A percentile compares a stretch with the other conserved stretches of the same genome.
phyloP scores from a whole-genome alignment of 2,329 filamentous ascomycete genomes.

The Fusarium sp. region DNA sequence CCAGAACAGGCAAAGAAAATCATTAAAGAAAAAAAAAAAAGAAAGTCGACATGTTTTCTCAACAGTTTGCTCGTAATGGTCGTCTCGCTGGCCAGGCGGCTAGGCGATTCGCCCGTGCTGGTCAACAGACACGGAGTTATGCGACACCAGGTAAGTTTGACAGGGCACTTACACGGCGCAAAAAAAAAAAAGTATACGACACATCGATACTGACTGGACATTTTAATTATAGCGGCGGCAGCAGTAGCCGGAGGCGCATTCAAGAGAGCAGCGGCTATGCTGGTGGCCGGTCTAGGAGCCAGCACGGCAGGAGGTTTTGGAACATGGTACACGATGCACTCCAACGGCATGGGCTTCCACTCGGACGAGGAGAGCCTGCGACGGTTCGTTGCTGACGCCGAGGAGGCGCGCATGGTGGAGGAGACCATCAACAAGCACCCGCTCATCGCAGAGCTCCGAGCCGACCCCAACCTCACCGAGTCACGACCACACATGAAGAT shows the following conservation, averaged over 20 bases:
- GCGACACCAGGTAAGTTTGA: slow-evolving; percentile 42
- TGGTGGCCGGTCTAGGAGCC: slow-evolving; percentile 48
- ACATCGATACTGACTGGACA: slow-evolving; percentile 24
- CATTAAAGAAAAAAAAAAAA: not conserved
- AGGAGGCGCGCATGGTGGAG: slow-evolving; percentile 72
- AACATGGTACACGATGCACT: slow-evolving; percentile 52
- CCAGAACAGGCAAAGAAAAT: not conserved
- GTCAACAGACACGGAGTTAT: slow-evolving; percentile 42
- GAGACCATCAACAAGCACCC: slow-evolving; percentile 81
- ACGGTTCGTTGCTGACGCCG: slow-evolving; percentile 70
- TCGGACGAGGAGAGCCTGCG: slow-evolving; percentile 78
- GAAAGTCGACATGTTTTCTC: slow-evolving; percentile 36
- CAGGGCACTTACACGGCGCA: slow-evolving; percentile 10
- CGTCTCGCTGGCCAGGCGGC: slow-evolving; percentile 41
- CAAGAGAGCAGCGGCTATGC: slow-evolving; percentile 40
- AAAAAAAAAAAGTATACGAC: not conserved
- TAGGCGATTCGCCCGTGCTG: slow-evolving; percentile 30
- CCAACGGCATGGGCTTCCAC: slow-evolving; percentile 54
- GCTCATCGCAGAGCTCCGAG: slow-evolving; percentile 76
- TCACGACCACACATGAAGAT: slow-evolving; percentile 90
- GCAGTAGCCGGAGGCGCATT: slow-evolving; percentile 34
- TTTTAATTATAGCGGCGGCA: slow-evolving; percentile 15
- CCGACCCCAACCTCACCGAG: slow-evolving; percentile 75
- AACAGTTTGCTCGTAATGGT: slow-evolving; percentile 39
- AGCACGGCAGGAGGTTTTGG: slow-evolving; percentile 48